phyloP scores from a whole-genome alignment of 2,329 filamentous ascomycete genomes.

The Alternaria rosae region DNA sequence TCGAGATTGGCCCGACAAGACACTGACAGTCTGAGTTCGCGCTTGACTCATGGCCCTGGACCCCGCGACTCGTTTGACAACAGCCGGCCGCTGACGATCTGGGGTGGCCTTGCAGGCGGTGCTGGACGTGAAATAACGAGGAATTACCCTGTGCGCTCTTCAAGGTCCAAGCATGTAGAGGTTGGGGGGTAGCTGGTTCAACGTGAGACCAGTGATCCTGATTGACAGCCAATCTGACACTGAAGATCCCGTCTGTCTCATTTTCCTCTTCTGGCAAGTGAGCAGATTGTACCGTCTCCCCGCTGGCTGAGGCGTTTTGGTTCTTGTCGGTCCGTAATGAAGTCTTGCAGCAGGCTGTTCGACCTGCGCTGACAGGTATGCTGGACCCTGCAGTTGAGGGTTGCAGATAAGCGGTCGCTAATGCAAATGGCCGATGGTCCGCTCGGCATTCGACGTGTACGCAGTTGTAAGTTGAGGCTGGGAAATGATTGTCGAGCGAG shows the following conservation, averaged over 20 bases:
- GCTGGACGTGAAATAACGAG: conserved; percentile 37
- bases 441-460: background rate
- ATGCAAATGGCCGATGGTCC: background rate
- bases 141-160: background rate
- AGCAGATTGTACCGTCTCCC: background rate
- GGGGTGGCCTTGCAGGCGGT: conserved; percentile 1
- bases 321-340: background rate
- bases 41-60: background rate
- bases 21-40: background rate
- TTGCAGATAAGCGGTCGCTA: background rate
- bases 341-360: background rate
- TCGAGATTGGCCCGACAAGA: background rate
- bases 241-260: background rate
- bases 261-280: background rate
- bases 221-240: background rate
- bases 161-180: background rate
- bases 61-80: conserved; percentile 1
- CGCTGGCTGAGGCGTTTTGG: background rate
- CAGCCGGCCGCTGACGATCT: conserved; percentile 1
- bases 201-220: background rate
- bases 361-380: background rate
- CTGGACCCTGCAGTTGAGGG: background rate
- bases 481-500: background rate
- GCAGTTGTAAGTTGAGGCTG: background rate
- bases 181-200: background rate